A percentile compares a stretch with the other conserved stretches of the same genome.
phyloP scores from a whole-genome alignment of 176 grass and related monocot genomes.

The Sorghum bicolor region DNA sequence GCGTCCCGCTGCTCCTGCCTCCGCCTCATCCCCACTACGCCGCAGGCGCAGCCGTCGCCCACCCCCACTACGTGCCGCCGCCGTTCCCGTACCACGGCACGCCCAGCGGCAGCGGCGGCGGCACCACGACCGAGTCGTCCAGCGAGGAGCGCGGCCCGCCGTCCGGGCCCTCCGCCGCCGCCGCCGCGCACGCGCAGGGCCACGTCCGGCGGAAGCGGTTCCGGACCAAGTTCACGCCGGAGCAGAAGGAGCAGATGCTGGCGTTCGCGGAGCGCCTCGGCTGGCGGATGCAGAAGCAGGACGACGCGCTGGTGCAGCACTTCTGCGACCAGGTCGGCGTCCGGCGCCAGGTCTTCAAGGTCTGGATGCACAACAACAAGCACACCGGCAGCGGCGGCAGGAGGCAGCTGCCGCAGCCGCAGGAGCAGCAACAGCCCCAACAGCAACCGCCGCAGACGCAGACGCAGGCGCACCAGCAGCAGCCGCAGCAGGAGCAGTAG shows the following conservation, averaged over 20 bases:
- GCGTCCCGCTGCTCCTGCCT: constrained; percentile 29
- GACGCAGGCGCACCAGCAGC: background rate
- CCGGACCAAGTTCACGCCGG: constrained; percentile 67
- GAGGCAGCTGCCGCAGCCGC: constrained; percentile 29
- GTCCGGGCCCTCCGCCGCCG: background rate
- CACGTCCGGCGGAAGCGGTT: constrained; percentile 47
- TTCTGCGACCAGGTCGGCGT: constrained; percentile 56
- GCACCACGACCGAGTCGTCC: constrained; percentile 64
- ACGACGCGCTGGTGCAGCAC: constrained; percentile 53
- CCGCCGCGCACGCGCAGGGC: background rate
- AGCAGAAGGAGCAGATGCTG: constrained; percentile 78
- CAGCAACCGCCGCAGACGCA: constrained; percentile 17
- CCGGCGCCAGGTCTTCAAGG: constrained; percentile 66
- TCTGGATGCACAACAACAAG: constrained; percentile 99
- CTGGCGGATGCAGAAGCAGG: constrained; percentile 67
- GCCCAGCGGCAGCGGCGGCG: constrained; percentile 55
- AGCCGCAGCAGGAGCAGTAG: constrained; percentile 30
- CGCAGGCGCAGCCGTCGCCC: background rate
- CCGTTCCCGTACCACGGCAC: constrained; percentile 41
- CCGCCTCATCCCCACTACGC: constrained; percentile 16
- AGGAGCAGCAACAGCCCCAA: constrained; percentile 3
- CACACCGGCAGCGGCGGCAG: constrained; percentile 34
- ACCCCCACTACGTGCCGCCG: constrained; percentile 21
- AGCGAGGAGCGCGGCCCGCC: constrained; percentile 49
- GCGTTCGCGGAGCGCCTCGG: constrained; percentile 69